Conservation (phyloP, 169 alveolate species). For the Plasmodium inui region DNA sequence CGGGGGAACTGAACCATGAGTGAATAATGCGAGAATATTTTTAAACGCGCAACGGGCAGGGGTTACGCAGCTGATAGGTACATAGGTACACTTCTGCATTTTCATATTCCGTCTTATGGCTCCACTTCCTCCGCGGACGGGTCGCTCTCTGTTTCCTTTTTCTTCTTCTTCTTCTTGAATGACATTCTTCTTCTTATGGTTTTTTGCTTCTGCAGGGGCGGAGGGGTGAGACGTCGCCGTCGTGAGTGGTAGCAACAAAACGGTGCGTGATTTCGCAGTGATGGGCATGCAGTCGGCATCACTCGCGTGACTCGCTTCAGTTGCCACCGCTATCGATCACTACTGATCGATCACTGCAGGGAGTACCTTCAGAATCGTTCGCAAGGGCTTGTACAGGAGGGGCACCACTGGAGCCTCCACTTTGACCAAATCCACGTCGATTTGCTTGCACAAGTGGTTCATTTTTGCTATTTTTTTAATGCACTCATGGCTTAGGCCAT, state of each 20-base stretch:
- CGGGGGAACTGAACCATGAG: neutral
- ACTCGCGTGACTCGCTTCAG: neutral
- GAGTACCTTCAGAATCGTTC: constrained; percentile 35
- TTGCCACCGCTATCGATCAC: neutral
- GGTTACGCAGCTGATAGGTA: neutral
- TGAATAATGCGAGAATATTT: neutral
- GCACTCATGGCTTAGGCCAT: constrained; percentile 90
- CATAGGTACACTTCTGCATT: neutral
- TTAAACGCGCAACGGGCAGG: neutral
- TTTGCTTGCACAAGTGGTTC: constrained; percentile 85
- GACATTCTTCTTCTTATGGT: constrained; percentile 67
- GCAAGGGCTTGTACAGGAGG: constrained; percentile 77
- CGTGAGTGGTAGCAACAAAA: neutral
- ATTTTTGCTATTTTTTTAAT: constrained; percentile 89
- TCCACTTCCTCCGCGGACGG: neutral
- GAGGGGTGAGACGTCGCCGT: neutral
- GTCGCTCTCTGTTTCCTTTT: constrained; percentile 3
- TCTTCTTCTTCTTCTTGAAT: constrained; percentile 44
- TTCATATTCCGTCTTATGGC: constrained; percentile 4
- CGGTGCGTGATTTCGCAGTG: neutral
- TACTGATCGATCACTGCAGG: neutral
- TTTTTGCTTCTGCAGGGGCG: constrained; percentile 31
- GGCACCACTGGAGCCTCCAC: constrained; percentile 88
- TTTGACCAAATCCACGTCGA: constrained; percentile 87
- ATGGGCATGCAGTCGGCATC: too few relatives aligned